A percentile compares a stretch with the other conserved stretches of the same genome.
These are phyloP conservation scores for Fusarium verticillioides DNA, from an alignment of 2,329 filamentous ascomycete species.

Conservation along the genomic window DNA sequence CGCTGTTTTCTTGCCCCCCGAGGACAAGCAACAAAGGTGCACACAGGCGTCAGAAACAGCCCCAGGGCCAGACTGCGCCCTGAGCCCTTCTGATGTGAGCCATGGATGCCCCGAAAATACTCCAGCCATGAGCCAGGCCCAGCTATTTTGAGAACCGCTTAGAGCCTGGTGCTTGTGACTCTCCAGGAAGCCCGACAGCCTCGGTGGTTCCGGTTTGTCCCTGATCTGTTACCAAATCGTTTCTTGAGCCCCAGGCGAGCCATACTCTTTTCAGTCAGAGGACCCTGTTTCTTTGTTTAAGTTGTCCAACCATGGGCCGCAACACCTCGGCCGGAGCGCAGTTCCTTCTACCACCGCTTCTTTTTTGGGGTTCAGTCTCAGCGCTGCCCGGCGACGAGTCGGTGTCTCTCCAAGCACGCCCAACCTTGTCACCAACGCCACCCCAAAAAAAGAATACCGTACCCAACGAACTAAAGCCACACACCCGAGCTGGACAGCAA, in stretches of 20 bases:
- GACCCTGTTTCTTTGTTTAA: conserved; percentile 34
- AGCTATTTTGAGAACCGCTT: conserved; percentile 33
- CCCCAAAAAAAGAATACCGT: conserved; percentile 37
- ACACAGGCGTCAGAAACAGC: conserved; percentile 26
- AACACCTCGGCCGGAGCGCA: conserved; percentile 20
- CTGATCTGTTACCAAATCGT: conserved; percentile 45
- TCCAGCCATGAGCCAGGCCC: neutral
- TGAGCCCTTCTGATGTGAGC: conserved; percentile 13
- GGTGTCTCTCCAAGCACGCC: conserved; percentile 29
- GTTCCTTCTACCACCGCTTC: conserved; percentile 22
- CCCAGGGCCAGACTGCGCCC: conserved; percentile 31
- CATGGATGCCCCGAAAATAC: conserved; percentile 24
- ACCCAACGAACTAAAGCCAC: conserved; percentile 28
- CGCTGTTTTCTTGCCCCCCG: too few species aligned
- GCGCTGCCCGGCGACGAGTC: conserved; percentile 23
- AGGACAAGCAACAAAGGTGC: conserved; percentile 11
- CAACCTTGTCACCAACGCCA: conserved; percentile 32
- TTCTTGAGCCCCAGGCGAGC: conserved; percentile 32
- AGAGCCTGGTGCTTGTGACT: conserved; percentile 28
- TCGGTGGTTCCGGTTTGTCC: conserved; percentile 43
- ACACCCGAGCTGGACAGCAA: conserved; percentile 5
- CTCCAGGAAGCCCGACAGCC: conserved; percentile 8
- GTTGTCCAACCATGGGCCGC: conserved; percentile 31
- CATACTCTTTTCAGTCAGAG: conserved; percentile 35
- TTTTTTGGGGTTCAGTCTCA: conserved; percentile 23